Evolutionary conservation across 257 asterid genomes (phyloP), one percentile per base, ranked within the genome.

Genomic region (Oldenlandia corymbosa): DNA sequence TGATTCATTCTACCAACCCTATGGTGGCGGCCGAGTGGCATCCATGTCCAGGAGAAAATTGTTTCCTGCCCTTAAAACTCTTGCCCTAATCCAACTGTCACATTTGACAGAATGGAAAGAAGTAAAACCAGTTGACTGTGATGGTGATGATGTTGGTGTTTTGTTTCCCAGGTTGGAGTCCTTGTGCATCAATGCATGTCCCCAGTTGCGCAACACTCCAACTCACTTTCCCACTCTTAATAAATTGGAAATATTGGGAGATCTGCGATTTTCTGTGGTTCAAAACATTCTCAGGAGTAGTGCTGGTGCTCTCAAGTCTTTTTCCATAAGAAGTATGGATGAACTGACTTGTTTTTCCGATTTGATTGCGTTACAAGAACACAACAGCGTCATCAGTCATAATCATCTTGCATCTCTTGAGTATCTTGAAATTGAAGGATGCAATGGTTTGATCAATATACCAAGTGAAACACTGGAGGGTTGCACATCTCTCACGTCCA

Each of bases 51-150:
- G 28, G 34, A 56, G 65, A 26, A 41, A 41, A 23, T 10, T 14
- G 17, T 79, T 79, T 53, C 76, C 75, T 26, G 30, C 72, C 14
- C 78, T 72, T 6, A 37, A 67, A 54, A 18, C 17, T 5, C 55
- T 79, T 11, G 1, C 1, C 8, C 11, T 79, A 2, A 1, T 5
- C 13, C 12, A 52, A 18, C 42, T 79, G 83, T 21, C 41, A 1
- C 55, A 54, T 53, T 62, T 79, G 27, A 60, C 16, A 30, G 75
- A 75, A 37, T 75, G 79, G 77, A 50, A 18, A 6, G 74, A 48
- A 34, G 45, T 42, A 5, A 56, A 65, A 32, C 48, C 51, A 54
- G 12, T 13, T 14, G 39, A 26, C 14, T 0, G 12, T 14, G 39
- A 26, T n/a, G 1, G 12, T 11, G 34, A 48, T 5, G 46, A 18